A percentile compares a stretch with the other conserved stretches of the same genome.
Evolutionary conservation across 495 filamentous ascomycete species (phyloP).

Genomic region (Hypoxylon fuscum): DNA sequence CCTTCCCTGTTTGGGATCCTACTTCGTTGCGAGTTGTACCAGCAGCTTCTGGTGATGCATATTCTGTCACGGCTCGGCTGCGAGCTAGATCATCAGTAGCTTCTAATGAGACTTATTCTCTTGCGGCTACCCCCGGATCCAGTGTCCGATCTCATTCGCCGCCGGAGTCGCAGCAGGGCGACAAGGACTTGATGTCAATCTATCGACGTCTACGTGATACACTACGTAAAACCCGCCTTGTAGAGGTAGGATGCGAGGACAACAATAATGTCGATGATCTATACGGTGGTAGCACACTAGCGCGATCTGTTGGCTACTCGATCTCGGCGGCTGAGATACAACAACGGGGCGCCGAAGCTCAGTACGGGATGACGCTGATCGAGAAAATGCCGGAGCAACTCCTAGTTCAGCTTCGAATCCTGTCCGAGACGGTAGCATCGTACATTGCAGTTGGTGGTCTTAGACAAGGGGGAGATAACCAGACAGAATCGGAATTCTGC

Average conservation of each 20-base stretch:
- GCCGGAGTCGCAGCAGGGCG: conserved; percentile 52
- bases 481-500: conserved; percentile 71
- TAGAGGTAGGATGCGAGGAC: conserved; percentile 11
- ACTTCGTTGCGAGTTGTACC: conserved; percentile 32
- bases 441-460: conserved; percentile 82
- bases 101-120: conserved; percentile 39
- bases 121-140: conserved; percentile 36
- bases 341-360: conserved; percentile 84
- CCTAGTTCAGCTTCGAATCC: conserved; percentile 87
- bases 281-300: conserved; percentile 72
- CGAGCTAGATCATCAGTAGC: conserved; percentile 37
- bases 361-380: conserved; percentile 78
- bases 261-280: conserved; percentile 57
- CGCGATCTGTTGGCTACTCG: conserved; percentile 81
- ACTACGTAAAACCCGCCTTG: conserved; percentile 73
- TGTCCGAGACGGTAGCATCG: conserved; percentile 86
- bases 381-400: conserved; percentile 83
- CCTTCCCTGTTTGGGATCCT: conserved; percentile 31
- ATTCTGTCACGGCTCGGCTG: conserved; percentile 32
- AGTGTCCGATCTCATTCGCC: conserved; percentile 43
- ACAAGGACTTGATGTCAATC: conserved; percentile 78
- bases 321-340: conserved; percentile 92
- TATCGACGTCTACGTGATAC: conserved; percentile 85
- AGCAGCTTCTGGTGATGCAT: conserved; percentile 36
- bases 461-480: conserved; percentile 65